These are phyloP conservation scores for Amanita thiersii DNA, from an alignment of 768 basidiomycete species.

Conservation along the genomic window DNA sequence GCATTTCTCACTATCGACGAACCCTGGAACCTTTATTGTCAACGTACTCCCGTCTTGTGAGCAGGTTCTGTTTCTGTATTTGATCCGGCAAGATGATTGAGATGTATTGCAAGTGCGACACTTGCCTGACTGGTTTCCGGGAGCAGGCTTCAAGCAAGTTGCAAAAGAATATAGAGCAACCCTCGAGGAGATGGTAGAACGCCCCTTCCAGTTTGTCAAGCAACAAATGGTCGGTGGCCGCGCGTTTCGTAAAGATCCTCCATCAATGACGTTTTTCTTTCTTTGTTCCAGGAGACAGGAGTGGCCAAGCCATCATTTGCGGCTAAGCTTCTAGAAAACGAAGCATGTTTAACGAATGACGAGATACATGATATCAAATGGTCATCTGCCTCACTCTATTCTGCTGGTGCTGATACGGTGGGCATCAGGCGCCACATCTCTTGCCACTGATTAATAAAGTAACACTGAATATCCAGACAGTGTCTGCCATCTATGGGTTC, in stretches of 20 bases:
- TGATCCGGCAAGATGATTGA: background rate
- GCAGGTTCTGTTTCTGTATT: background rate
- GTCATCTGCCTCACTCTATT: conserved; percentile 39
- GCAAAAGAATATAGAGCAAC: conserved; percentile 26
- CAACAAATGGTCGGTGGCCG: conserved; percentile 19
- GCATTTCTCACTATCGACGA: conserved; percentile 15
- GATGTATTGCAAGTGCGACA: conserved; percentile 22
- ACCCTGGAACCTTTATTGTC: conserved; percentile 23
- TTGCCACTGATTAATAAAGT: background rate
- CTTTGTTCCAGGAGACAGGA: conserved; percentile 15
- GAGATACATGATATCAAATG: conserved; percentile 33
- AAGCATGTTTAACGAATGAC: conserved; percentile 19
- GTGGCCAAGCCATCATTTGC: conserved; percentile 26
- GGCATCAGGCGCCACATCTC: conserved; percentile 3
- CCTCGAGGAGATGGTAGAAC: conserved; percentile 23
- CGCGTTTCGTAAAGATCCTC: background rate
- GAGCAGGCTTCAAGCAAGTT: conserved; percentile 35
- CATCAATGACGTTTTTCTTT: background rate
- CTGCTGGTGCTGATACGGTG: conserved; percentile 30
- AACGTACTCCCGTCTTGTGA: conserved; percentile 16
- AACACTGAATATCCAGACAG: conserved; percentile 20
- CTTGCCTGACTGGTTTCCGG: conserved; percentile 39
- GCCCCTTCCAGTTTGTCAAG: conserved; percentile 26
- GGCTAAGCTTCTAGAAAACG: conserved; percentile 22
- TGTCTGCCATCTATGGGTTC: conserved; percentile 27